phyloP scores from a whole-genome alignment of 805 yeast species.

The Ogataea minuta region DNA sequence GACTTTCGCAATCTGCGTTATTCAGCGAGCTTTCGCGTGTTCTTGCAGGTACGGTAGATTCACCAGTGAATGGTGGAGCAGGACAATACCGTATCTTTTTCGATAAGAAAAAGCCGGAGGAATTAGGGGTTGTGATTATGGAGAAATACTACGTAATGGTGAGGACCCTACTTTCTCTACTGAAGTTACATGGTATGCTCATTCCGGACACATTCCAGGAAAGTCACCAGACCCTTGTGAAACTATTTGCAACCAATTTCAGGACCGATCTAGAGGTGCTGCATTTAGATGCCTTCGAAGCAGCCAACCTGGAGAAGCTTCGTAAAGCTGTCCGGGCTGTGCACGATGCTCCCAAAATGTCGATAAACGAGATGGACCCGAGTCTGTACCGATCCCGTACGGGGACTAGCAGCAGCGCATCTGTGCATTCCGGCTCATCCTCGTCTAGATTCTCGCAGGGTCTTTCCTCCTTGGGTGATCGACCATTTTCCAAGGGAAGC shows the following conservation, averaged over 20 bases:
- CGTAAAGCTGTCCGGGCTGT: not conserved
- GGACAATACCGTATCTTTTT: conserved; percentile 77
- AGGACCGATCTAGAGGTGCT: conserved; percentile 54
- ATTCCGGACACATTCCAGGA: conserved; percentile 54
- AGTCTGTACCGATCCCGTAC: conserved; percentile 7
- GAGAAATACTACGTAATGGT: conserved; percentile 68
- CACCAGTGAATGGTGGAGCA: conserved; percentile 93
- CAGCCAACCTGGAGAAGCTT: conserved; percentile 16
- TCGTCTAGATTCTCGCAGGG: conserved; percentile 17
- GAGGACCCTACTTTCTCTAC: conserved; percentile 59
- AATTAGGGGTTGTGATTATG: conserved; percentile 31
- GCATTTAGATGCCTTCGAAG: conserved; percentile 31
- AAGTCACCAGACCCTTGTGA: conserved; percentile 66
- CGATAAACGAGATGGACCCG: conserved; percentile 1
- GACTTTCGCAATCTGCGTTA: conserved; percentile 35
- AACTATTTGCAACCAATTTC: conserved; percentile 66
- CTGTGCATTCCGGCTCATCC: conserved; percentile 21
- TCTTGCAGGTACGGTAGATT: conserved; percentile 81
- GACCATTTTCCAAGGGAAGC: conserved; percentile 4
- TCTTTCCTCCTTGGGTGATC: conserved; percentile 9
- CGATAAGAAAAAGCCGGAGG: conserved; percentile 33
- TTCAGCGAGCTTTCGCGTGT: conserved; percentile 68
- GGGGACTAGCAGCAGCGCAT: conserved; percentile 12
- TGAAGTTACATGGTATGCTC: conserved; percentile 65
- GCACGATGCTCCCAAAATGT: not conserved